Base-by-base conservation (phyloP, 176 grass and related monocot species). In the Melocanna baccifera region DNA sequence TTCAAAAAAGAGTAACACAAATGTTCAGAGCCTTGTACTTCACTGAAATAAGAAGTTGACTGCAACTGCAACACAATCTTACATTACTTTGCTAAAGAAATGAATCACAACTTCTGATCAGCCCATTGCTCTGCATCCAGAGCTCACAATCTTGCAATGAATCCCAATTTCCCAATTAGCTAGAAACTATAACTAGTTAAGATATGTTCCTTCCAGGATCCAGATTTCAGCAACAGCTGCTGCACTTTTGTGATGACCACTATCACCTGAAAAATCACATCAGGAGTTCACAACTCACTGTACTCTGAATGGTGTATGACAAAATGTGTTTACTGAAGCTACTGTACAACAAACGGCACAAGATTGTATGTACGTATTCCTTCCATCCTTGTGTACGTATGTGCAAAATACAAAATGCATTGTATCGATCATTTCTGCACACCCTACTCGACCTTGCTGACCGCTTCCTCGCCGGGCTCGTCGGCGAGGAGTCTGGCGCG, bases 401-500 rank as follows among this genome's bases (percentile, higher is more conserved):
- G 36, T 68, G 51, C 50, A 55, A 87, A 82, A 14, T 36, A 71
- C 76, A 68, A 11, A 86, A 51, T 2, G 57, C 55, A 23, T 23
- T 23, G 52, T 3, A 36, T 9, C 32, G 12, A 52, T 25, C 2
- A 78, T 30, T 30, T n/a, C 16, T 55, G 12, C 7, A 22, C 34
- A 26, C 7, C 19, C 86, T 93, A 91, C 47, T 67, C 23, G 9
- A 70, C 71, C 84, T 94, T 81, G 59, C 45, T 29, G 23, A 41
- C 18, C 1, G 2, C 55, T 69, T 71, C 82, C 10, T 81, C 62
- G 41, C 7, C 73, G 34, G 28, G 73, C 23, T 42, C 86, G 41
- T 36, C 67, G 34, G 43, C 84, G 57, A 97, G 88, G 62, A 97
- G 86, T 1, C 85, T 68, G 7, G 81, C 75, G 12, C 58, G 84